phyloP scores from a whole-genome alignment of 192 early-diverging fungal species.

The Phlyctochytrium bullatum region DNA sequence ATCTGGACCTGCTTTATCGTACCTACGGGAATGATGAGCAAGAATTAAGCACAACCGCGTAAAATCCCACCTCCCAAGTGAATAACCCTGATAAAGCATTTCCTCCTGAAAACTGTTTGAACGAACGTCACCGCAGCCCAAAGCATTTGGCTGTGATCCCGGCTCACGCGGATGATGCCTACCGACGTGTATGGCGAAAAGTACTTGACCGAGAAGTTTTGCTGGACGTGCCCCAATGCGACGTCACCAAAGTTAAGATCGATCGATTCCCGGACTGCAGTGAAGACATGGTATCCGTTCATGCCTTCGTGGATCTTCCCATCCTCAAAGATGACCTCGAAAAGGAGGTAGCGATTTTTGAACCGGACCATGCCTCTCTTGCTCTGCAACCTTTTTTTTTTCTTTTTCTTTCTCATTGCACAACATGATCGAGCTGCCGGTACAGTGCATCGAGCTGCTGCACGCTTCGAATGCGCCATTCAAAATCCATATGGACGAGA shows the following conservation, averaged over 20 bases:
- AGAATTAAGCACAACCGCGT: not conserved
- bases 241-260: slow-evolving; percentile 31
- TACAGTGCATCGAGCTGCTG: not conserved
- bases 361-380: slow-evolving; percentile 28
- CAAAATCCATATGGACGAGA: not conserved
- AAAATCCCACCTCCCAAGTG: slow-evolving; percentile 19
- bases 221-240: slow-evolving; percentile 6
- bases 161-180: slow-evolving; percentile 30
- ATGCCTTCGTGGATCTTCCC: slow-evolving; percentile 15
- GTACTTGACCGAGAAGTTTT: slow-evolving; percentile 33
- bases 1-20: slow-evolving; percentile 24
- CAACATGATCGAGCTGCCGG: not conserved
- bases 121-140: slow-evolving; percentile 37
- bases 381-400: not conserved
- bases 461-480: not conserved
- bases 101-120: not conserved
- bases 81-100: slow-evolving; percentile 27
- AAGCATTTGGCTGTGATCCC: slow-evolving; percentile 22
- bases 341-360: slow-evolving; percentile 38
- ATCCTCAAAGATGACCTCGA: slow-evolving; percentile 20
- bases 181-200: slow-evolving; percentile 28
- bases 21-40: not conserved
- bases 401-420: not conserved
- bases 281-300: slow-evolving; percentile 1
- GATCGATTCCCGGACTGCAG: slow-evolving; percentile 15